Conservation (phyloP, 208 protist genomes). For the Trypanosoma melophagium region DNA sequence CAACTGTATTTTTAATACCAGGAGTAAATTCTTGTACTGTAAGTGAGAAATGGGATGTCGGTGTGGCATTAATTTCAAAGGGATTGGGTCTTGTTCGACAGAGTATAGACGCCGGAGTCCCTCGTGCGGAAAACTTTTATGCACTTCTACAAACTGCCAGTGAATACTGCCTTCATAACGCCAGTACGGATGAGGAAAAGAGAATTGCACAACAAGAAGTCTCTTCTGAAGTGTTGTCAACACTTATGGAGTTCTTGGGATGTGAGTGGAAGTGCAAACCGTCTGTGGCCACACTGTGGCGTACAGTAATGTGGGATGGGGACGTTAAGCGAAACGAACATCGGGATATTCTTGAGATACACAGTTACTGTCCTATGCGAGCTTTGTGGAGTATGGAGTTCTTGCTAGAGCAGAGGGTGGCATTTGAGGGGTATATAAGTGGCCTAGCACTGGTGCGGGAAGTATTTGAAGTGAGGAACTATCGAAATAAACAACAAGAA, state of each 20-base stretch:
- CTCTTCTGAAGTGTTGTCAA: too few species aligned
- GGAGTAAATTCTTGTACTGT: background rate
- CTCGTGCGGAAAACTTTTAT: slow-evolving; percentile 37
- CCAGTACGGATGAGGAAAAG: background rate
- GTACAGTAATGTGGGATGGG: slow-evolving; percentile 35
- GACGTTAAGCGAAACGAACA: slow-evolving; percentile 27
- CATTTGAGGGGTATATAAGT: slow-evolving; percentile 19
- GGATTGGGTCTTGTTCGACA: slow-evolving; percentile 38
- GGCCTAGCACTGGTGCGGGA: slow-evolving; percentile 15
- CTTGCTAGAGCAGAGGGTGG: slow-evolving; percentile 16
- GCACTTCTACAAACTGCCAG: slow-evolving; percentile 12
- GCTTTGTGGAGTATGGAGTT: slow-evolving; percentile 40
- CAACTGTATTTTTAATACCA: slow-evolving; percentile 8
- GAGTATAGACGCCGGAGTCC: slow-evolving; percentile 34
- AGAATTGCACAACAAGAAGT: too few species aligned
- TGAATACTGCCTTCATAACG: background rate
- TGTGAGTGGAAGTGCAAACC: background rate
- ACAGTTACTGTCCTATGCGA: slow-evolving; percentile 35
- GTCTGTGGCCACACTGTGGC: slow-evolving; percentile 10
- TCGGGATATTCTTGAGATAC: slow-evolving; percentile 22
- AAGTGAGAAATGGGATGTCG: slow-evolving; percentile 26
- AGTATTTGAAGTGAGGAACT: background rate
- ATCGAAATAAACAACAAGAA: background rate
- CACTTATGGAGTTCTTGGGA: too few species aligned
- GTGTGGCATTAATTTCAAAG: slow-evolving; percentile 23